phyloP scores from a whole-genome alignment of 2,329 filamentous ascomycete genomes.

The Hysterium pulicare region DNA sequence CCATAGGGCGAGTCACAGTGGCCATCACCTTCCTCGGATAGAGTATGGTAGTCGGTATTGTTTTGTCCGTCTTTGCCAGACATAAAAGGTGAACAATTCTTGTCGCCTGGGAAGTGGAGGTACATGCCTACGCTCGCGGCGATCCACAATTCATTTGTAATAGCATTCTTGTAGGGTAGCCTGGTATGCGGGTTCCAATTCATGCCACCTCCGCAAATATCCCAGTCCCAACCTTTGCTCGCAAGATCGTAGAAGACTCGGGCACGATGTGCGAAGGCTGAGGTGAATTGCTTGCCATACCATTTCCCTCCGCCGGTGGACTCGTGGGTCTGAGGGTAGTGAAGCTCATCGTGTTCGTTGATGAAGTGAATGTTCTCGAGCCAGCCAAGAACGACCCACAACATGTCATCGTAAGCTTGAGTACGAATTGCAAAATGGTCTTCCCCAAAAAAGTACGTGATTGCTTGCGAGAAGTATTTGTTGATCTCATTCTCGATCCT shows the following conservation, averaged over 20 bases:
- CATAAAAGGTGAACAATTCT: slow-evolving; percentile 66
- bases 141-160: slow-evolving; percentile 90
- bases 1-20: slow-evolving; percentile 11
- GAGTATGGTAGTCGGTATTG: background rate
- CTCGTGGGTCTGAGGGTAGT: slow-evolving; percentile 47
- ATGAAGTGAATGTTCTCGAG: slow-evolving; percentile 78
- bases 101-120: slow-evolving; percentile 78
- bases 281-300: slow-evolving; percentile 73
- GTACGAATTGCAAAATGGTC: slow-evolving; percentile 70
- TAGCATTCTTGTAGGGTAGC: slow-evolving; percentile 86
- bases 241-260: slow-evolving; percentile 83
- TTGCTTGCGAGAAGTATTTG: slow-evolving; percentile 72
- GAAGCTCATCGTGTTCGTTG: slow-evolving; percentile 61
- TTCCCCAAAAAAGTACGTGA: slow-evolving; percentile 83
- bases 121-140: slow-evolving; percentile 87
- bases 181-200: slow-evolving; percentile 76
- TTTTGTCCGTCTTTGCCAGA: slow-evolving; percentile 10
- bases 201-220: slow-evolving; percentile 83
- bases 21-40: slow-evolving; percentile 8
- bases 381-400: slow-evolving; percentile 94
- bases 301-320: slow-evolving; percentile 43
- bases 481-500: slow-evolving; percentile 76
- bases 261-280: slow-evolving; percentile 77
- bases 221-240: slow-evolving; percentile 74
- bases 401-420: slow-evolving; percentile 87